Evolutionary conservation across 805 yeast species (phyloP).

Genomic region (Zygosaccharomyces kombuchaensis): DNA sequence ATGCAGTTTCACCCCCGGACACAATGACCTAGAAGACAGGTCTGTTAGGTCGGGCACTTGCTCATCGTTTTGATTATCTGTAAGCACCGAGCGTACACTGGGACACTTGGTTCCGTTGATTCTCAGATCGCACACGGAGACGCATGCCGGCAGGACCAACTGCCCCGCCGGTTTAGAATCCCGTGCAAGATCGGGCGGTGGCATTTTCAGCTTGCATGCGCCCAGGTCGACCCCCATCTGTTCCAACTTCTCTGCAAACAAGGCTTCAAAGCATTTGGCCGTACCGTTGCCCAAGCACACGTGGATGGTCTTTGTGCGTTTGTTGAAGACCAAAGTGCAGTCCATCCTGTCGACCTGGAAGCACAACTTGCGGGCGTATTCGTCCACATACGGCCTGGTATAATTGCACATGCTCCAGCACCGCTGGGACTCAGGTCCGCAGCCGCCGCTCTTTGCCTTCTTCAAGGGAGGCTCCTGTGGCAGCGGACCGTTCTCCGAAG

Average conservation of each 20-base stretch:
- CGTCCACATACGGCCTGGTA: slow-evolving; percentile 47
- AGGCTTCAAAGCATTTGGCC: slow-evolving; percentile 15
- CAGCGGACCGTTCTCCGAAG: slow-evolving; percentile 1
- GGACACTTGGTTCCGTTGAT: slow-evolving; percentile 18
- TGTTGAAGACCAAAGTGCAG: slow-evolving; percentile 32
- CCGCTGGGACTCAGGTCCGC: slow-evolving; percentile 6
- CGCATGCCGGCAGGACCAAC: slow-evolving; percentile 23
- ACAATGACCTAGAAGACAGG: slow-evolving; percentile 4
- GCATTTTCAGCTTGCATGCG: slow-evolving; percentile 10
- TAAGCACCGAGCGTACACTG: slow-evolving; percentile 12
- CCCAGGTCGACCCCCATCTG: slow-evolving; percentile 10
- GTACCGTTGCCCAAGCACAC: slow-evolving; percentile 20
- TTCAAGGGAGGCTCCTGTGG: slow-evolving; percentile 17
- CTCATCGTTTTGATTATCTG: slow-evolving; percentile 14
- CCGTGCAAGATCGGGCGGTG: slow-evolving; percentile 2
- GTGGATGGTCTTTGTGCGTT: slow-evolving; percentile 26
- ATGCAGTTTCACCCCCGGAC: slow-evolving; percentile 18
- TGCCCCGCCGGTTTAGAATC: slow-evolving; percentile 4
- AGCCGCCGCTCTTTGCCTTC: slow-evolving; percentile 12
- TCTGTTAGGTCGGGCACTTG: slow-evolving; percentile 19
- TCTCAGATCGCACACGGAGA: slow-evolving; percentile 17
- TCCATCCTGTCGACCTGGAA: slow-evolving; percentile 40
- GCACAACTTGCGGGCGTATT: slow-evolving; percentile 36
- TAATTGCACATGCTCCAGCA: slow-evolving; percentile 32
- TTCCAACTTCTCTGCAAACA: slow-evolving; percentile 13